Percentiles rank a stretch among this genome's conserved stretches.
Evolutionary conservation across 768 basidiomycete species (phyloP).

Genomic region (Phanerochaete sordida): DNA sequence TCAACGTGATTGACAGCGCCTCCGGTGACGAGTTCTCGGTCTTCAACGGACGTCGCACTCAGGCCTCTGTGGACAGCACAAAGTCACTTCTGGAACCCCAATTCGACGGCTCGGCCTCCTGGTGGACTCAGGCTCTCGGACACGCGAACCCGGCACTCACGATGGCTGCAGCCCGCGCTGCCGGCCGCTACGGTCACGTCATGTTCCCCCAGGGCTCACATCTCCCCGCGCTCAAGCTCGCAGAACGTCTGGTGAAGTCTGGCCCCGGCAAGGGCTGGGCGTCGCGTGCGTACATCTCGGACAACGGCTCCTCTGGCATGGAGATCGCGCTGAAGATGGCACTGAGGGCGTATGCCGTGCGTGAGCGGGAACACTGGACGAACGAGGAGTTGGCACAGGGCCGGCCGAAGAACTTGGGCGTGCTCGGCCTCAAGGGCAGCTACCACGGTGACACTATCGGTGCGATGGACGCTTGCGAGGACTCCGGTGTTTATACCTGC

Average conservation of each 20-base stretch:
- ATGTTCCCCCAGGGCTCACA: conserved; percentile 92
- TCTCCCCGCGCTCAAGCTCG: conserved; percentile 77
- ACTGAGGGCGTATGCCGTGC: conserved; percentile 58
- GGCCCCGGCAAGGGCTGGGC: conserved; percentile 94
- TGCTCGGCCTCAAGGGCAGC: conserved; percentile 86
- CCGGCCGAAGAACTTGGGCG: conserved; percentile 45
- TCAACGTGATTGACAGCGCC: conserved; percentile 92
- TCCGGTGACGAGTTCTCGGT: conserved; percentile 83
- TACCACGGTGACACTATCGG: conserved; percentile 99
- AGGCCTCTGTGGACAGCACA: conserved; percentile 14
- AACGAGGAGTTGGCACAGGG: conserved; percentile 29
- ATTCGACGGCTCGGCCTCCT: conserved; percentile 91
- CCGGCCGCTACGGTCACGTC: conserved; percentile 95
- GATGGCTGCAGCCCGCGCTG: conserved; percentile 83
- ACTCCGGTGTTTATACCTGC: conserved; percentile 82
- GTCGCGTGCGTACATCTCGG: conserved; percentile 85
- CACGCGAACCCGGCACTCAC: conserved; percentile 76
- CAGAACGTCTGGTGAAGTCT: conserved; percentile 68
- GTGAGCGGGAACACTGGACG: conserved; percentile 32
- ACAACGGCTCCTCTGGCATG: conserved; percentile 95
- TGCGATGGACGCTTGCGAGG: conserved; percentile 92
- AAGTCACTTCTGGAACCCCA: conserved; percentile 51
- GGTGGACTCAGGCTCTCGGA: conserved; percentile 96
- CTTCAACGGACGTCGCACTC: conserved; percentile 34
- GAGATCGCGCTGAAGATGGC: conserved; percentile 99